Evolutionary conservation across 2,329 filamentous ascomycete species (phyloP).

Genomic region (Monosporascus sp.): DNA sequence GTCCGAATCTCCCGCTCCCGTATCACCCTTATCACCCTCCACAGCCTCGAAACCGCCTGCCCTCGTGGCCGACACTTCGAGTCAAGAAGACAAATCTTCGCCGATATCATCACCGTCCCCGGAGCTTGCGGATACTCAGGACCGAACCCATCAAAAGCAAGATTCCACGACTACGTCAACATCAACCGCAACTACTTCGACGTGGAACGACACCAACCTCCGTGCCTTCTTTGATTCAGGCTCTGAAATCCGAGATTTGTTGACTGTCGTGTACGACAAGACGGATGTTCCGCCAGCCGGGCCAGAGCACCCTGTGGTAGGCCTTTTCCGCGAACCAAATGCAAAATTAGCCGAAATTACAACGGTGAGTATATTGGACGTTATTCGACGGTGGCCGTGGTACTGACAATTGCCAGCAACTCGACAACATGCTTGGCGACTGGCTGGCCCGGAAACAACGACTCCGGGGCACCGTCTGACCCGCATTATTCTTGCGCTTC

Average conservation of each 20-base stretch:
- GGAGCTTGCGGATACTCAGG: slow-evolving; percentile 49
- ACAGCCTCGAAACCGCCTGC: slow-evolving; percentile 54
- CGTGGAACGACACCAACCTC: slow-evolving; percentile 84
- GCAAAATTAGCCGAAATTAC: slow-evolving; percentile 83
- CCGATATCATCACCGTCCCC: slow-evolving; percentile 60
- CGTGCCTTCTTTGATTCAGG: slow-evolving; percentile 88
- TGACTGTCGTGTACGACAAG: slow-evolving; percentile 90
- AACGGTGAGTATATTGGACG: slow-evolving; percentile 45
- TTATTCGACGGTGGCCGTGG: slow-evolving; percentile 7
- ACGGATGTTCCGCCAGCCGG: slow-evolving; percentile 73
- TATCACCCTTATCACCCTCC: slow-evolving; percentile 60
- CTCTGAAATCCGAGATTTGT: slow-evolving; percentile 81
- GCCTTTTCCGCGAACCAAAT: slow-evolving; percentile 82
- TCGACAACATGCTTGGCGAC: slow-evolving; percentile 81
- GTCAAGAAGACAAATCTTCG: slow-evolving; percentile 62
- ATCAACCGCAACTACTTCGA: slow-evolving; percentile 53
- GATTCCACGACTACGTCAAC: slow-evolving; percentile 50
- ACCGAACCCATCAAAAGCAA: slow-evolving; percentile 37
- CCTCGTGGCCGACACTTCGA: slow-evolving; percentile 66
- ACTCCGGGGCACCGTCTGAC: slow-evolving; percentile 45
- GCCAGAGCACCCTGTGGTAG: slow-evolving; percentile 79
- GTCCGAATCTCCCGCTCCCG: slow-evolving; percentile 65
- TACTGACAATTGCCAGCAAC: slow-evolving; percentile 46
- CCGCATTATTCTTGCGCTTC: slow-evolving; percentile 7
- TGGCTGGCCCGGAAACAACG: slow-evolving; percentile 72